Conservation (phyloP, 139 green algal genomes). For the Chlamydomonas sphaeroides region DNA sequence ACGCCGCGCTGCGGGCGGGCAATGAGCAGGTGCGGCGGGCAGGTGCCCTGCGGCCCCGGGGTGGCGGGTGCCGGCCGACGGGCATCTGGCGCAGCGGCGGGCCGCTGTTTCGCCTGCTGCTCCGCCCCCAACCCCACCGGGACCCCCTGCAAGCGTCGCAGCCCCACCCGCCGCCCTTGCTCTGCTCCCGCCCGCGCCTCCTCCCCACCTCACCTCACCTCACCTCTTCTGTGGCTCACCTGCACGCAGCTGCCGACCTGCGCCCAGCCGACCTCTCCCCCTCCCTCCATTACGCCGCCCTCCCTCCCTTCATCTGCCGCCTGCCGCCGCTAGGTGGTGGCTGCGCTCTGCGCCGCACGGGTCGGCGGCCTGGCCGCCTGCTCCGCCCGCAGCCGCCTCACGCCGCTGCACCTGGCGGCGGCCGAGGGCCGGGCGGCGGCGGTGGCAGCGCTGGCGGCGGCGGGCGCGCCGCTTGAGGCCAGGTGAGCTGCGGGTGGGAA, state of each 20-base stretch:
- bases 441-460: conserved; percentile 17
- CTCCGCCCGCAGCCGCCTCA: background rate
- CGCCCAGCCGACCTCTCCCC: too few species aligned
- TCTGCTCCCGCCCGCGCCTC: too few species aligned
- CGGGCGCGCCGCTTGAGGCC: conserved; percentile 32
- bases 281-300: too few species aligned
- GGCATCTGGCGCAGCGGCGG: too few species aligned
- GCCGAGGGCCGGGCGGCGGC: background rate
- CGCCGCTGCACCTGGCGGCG: conserved; percentile 31
- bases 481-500: background rate
- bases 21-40: background rate
- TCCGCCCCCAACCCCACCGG: too few species aligned
- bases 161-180: too few species aligned
- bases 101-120: too few species aligned
- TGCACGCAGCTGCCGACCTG: too few species aligned
- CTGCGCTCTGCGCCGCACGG: background rate
- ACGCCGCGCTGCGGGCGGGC: conserved; percentile 11
- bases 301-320: too few species aligned
- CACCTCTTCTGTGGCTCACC: too few species aligned
- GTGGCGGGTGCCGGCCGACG: background rate
- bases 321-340: background rate
- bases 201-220: too few species aligned
- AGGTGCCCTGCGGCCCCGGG: background rate
- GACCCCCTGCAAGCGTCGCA: too few species aligned
- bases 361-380: conserved; percentile 8